phyloP scores from a whole-genome alignment of 2,329 filamentous ascomycete species.

The Aspergillus nomiae region DNA sequence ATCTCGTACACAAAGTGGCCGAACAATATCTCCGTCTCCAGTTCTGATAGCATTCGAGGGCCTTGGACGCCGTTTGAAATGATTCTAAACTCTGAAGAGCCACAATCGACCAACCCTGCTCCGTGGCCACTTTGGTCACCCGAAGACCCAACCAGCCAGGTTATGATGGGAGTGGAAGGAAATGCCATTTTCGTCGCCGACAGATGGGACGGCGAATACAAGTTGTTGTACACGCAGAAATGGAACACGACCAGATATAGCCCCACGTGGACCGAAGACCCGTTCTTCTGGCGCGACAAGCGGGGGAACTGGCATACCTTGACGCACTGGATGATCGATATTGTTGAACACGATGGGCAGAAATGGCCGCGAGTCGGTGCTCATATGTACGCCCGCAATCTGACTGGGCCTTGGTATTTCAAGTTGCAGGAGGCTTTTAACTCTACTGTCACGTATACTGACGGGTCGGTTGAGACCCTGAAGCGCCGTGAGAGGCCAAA shows the following conservation, averaged over 20 bases:
- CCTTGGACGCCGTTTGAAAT: constrained; percentile 7
- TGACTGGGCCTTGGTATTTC: constrained; percentile 35
- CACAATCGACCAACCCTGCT: constrained; percentile 15
- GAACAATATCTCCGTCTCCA: constrained; percentile 18
- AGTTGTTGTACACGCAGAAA: neutral
- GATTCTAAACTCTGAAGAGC: constrained; percentile 1
- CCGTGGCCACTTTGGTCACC: constrained; percentile 15
- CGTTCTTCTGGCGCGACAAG: constrained; percentile 40
- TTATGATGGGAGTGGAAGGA: constrained; percentile 12
- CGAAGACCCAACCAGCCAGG: neutral
- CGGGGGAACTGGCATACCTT: constrained; percentile 39
- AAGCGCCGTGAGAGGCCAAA: constrained; percentile 53
- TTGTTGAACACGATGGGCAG: constrained; percentile 22
- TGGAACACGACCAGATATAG: constrained; percentile 11
- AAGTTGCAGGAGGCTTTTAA: constrained; percentile 33
- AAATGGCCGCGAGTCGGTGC: constrained; percentile 36
- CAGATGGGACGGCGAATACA: constrained; percentile 17
- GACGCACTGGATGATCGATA: constrained; percentile 37
- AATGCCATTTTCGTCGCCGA: constrained; percentile 19
- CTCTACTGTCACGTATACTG: constrained; percentile 35
- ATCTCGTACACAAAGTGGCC: constrained; percentile 10
- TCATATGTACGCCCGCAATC: constrained; percentile 33
- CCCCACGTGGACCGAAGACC: constrained; percentile 33
- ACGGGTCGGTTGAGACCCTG: constrained; percentile 43
- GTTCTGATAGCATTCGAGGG: constrained; percentile 1